phyloP scores from a whole-genome alignment of 768 basidiomycete species.

The Lentinula aciculospora region DNA sequence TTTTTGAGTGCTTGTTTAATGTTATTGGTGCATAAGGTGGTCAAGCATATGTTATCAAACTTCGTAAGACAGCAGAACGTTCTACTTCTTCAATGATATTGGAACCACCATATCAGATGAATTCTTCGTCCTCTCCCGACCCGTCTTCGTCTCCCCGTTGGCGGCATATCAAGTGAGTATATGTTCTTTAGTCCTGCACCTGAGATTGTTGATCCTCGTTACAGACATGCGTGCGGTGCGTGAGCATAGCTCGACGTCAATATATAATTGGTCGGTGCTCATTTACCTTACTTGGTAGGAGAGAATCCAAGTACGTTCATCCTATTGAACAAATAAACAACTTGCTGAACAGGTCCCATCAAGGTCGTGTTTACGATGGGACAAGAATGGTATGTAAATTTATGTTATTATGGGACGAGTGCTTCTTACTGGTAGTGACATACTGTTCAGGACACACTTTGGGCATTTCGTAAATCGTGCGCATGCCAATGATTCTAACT shows the following conservation, averaged over 20 bases:
- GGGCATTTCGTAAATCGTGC: slow-evolving; percentile 58
- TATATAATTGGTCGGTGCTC: neutral
- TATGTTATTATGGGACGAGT: neutral
- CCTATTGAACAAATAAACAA: neutral
- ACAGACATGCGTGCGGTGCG: slow-evolving; percentile 56
- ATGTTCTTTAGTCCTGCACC: neutral
- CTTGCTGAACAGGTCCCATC: neutral
- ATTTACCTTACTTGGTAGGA: slow-evolving; percentile 25
- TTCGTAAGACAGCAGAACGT: slow-evolving; percentile 64
- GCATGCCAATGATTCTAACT: neutral
- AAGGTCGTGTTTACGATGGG: neutral
- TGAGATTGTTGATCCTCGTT: neutral
- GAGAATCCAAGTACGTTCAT: slow-evolving; percentile 45
- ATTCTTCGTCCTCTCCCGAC: slow-evolving; percentile 37
- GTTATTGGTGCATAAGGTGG: slow-evolving; percentile 38
- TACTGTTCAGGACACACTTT: slow-evolving; percentile 42
- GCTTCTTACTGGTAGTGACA: neutral
- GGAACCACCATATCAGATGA: slow-evolving; percentile 65
- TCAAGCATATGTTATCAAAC: slow-evolving; percentile 75
- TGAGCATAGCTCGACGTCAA: slow-evolving; percentile 2
- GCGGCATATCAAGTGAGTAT: slow-evolving; percentile 70
- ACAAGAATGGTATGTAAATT: slow-evolving; percentile 3
- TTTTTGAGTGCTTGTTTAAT: too few relatives aligned
- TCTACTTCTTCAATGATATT: slow-evolving; percentile 71
- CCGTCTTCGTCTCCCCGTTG: slow-evolving; percentile 46